phyloP scores from a whole-genome alignment of 164 flowering plant genomes.

The Magnolia sinica region DNA sequence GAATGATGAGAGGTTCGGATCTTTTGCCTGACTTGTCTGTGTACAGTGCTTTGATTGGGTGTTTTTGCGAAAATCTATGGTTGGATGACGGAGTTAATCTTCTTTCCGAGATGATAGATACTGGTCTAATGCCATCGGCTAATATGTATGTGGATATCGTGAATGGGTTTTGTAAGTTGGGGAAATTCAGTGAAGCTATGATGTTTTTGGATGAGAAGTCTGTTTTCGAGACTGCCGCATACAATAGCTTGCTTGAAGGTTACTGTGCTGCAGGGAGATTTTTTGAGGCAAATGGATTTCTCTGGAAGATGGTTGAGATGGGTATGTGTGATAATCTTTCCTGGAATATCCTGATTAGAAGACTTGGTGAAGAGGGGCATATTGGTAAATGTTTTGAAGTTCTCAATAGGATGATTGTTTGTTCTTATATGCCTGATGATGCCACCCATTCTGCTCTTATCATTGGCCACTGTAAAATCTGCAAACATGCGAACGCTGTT shows the following conservation, averaged over 20 bases:
- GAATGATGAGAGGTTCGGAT: conserved; percentile 44
- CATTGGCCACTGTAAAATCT: conserved; percentile 42
- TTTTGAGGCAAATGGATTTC: conserved; percentile 26
- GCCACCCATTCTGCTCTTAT: conserved; percentile 57
- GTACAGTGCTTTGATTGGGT: conserved; percentile 36
- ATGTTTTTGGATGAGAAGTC: conserved; percentile 43
- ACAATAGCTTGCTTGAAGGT: conserved; percentile 55
- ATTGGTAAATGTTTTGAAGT: conserved; percentile 38
- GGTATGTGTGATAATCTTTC: conserved; percentile 40
- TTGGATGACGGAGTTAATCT: conserved; percentile 44
- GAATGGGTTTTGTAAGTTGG: conserved; percentile 38
- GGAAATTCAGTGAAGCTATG: conserved; percentile 34
- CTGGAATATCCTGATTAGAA: conserved; percentile 58
- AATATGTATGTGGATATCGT: conserved; percentile 36
- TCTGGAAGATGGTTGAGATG: conserved; percentile 43
- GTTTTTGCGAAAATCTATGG: conserved; percentile 39
- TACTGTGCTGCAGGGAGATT: conserved; percentile 41
- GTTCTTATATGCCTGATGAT: conserved; percentile 42
- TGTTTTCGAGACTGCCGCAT: conserved; percentile 25
- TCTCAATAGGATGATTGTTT: conserved; percentile 53
- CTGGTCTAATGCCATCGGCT: conserved; percentile 21
- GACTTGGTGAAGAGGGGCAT: conserved; percentile 37
- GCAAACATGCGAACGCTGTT: conserved; percentile 36
- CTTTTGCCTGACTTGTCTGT: conserved; percentile 30
- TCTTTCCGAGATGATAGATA: conserved; percentile 38